A percentile compares a stretch with the other conserved stretches of the same genome.
phyloP scores from a whole-genome alignment of 2,329 filamentous ascomycete genomes.

The Alternaria hordeiaustralica region DNA sequence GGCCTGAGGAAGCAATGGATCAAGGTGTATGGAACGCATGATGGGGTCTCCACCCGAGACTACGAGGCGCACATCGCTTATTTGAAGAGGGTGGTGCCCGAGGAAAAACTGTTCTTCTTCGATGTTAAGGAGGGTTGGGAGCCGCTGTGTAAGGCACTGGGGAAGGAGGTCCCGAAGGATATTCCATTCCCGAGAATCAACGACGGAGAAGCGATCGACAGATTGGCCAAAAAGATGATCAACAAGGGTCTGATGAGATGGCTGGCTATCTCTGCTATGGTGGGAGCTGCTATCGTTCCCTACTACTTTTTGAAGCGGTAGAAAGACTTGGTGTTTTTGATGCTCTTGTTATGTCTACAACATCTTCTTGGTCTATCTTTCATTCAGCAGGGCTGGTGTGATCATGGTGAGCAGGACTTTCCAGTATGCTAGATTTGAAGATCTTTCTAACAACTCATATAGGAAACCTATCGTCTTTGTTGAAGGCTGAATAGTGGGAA shows the following conservation, averaged over 20 bases:
- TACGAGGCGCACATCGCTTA: slow-evolving; percentile 20
- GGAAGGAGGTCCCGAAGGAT: slow-evolving; percentile 18
- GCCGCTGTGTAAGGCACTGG: slow-evolving; percentile 27
- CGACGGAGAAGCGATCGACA: slow-evolving; percentile 30
- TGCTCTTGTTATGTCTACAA: not conserved
- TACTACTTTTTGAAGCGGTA: not conserved
- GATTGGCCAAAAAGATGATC: slow-evolving; percentile 20
- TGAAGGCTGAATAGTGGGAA: not conserved
- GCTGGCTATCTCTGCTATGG: slow-evolving; percentile 32
- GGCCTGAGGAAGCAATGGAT: slow-evolving; percentile 19
- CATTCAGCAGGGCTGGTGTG: not conserved
- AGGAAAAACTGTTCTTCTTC: slow-evolving; percentile 21
- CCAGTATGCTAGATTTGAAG: not conserved
- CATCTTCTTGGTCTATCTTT: not conserved
- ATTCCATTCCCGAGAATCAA: slow-evolving; percentile 31
- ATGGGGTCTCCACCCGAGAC: slow-evolving; percentile 5
- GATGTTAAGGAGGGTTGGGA: slow-evolving; percentile 31
- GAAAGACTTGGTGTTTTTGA: not conserved
- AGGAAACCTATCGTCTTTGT: not conserved
- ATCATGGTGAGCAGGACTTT: not conserved
- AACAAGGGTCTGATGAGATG: slow-evolving; percentile 34
- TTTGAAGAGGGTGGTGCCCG: slow-evolving; percentile 25
- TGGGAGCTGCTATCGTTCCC: slow-evolving; percentile 1
- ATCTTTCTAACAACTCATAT: not conserved
- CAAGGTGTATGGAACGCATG: slow-evolving; percentile 8